Base-by-base conservation (phyloP, 208 protist genomes). In the Lotmaria passim region DNA sequence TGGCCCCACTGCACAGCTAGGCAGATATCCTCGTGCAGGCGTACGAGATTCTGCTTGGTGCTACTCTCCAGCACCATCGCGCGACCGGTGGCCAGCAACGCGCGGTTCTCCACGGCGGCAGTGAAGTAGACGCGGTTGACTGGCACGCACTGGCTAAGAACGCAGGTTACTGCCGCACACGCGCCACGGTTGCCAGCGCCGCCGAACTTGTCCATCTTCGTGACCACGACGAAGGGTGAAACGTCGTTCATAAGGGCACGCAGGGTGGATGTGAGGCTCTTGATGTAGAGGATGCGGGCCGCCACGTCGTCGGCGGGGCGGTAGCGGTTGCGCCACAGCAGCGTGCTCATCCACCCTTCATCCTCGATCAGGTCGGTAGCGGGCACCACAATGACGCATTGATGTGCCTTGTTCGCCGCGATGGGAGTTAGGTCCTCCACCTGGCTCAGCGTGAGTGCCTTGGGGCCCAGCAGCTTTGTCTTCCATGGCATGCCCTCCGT, bases 201-300 rank as follows among this genome's bases (percentile, higher is more conserved):
- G 47, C 90, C 87, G 52, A 95, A 74, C 50, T 83, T 75, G 77
- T 95, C 90, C 90, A 95, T 95, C 64, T 93, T 90, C 6, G 79
- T 86, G 12, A 95, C 71, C 8, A 92, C 80, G 26, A 95, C 75
- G 81, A 91, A 94, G 0, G 85, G 85, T 6, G 82, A 70, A 8
- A 66, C 63, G 70, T 92, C 86, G 39, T 86, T 66, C 52, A 91
- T 68, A n/a, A 91, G 70, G 7, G 74, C 58, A 2, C 86, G 83
- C 23, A 94, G 55, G 0, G 60, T 63, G 21, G 68, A 82, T 21
- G 80, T 71, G 44, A 94, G 74, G 24, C 55, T 47, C 50, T 82
- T 81, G 28, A 87, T 55, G 63, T 86, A 76, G n/a, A 86, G 51
- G n/a, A 92, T 47, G 36, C 77, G 85, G 30, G 69, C 70, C 41